Percentiles rank a stretch among this genome's conserved stretches.
phyloP scores from a whole-genome alignment of 2,329 filamentous ascomycete species.

The Epichloe bromicola region DNA sequence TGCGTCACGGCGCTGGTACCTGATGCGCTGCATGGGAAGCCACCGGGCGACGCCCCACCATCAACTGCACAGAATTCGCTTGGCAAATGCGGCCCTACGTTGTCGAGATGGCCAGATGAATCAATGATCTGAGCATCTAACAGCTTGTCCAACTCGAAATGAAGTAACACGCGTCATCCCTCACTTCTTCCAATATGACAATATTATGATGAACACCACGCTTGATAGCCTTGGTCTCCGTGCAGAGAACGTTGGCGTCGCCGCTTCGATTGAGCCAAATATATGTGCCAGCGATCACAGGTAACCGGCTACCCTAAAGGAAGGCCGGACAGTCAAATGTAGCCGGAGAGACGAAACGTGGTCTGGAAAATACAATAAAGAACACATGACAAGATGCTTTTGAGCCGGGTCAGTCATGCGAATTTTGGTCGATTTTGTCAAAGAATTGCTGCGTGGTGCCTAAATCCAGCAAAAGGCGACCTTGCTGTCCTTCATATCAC shows the following conservation, averaged over 20 bases:
- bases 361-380: background rate
- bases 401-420: too few relatives aligned
- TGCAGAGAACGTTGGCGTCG: background rate
- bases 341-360: background rate
- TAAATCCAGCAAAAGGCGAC: too few relatives aligned
- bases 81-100: background rate
- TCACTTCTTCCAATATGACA: too few relatives aligned
- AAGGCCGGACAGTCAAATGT: background rate
- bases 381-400: background rate
- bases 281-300: background rate
- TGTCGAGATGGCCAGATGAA: background rate
- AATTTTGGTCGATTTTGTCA: too few relatives aligned
- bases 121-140: too few relatives aligned
- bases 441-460: too few relatives aligned
- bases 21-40: background rate
- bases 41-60: background rate
- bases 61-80: background rate
- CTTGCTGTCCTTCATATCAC: too few relatives aligned
- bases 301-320: background rate
- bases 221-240: background rate
- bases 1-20: conserved; percentile 1
- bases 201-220: background rate
- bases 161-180: too few relatives aligned
- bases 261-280: background rate
- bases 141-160: too few relatives aligned